Evolutionary conservation across 495 filamentous ascomycete genomes (phyloP).

Genomic region (Penicillium daleae): DNA sequence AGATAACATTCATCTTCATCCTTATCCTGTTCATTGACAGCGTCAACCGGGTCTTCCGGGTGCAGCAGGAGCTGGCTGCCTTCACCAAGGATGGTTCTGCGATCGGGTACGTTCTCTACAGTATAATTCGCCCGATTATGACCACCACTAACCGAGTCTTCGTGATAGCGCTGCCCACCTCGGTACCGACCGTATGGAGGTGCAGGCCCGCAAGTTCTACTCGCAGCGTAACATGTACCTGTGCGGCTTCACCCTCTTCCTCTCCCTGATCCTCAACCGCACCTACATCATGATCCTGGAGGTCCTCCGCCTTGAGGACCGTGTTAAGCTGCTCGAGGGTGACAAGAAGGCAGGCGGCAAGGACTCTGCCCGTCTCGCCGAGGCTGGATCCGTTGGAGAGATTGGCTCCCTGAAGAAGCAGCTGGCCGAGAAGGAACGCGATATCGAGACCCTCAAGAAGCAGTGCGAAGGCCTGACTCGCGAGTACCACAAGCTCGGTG

Average conservation of each 20-base stretch:
- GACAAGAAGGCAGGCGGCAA: slow-evolving; percentile 75
- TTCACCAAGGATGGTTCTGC: slow-evolving; percentile 54
- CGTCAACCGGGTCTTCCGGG: slow-evolving; percentile 97
- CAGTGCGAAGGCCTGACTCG: slow-evolving; percentile 73
- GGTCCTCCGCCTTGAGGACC: slow-evolving; percentile 88
- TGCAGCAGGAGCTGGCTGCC: slow-evolving; percentile 81
- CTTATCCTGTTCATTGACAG: slow-evolving; percentile 97
- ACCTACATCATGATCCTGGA: slow-evolving; percentile 98
- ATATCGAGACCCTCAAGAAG: slow-evolving; percentile 83
- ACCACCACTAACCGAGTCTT: slow-evolving; percentile 29
- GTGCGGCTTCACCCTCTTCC: slow-evolving; percentile 98
- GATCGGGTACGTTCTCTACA: slow-evolving; percentile 41
- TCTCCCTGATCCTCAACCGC: slow-evolving; percentile 97
- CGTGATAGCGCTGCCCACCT: slow-evolving; percentile 65
- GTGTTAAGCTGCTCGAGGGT: slow-evolving; percentile 82
- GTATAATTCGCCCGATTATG: neutral
- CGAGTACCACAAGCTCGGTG: slow-evolving; percentile 81
- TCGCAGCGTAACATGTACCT: slow-evolving; percentile 99
- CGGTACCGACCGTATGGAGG: slow-evolving; percentile 92
- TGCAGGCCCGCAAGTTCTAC: slow-evolving; percentile 99
- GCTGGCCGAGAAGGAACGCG: slow-evolving; percentile 69
- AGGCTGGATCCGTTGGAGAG: slow-evolving; percentile 74
- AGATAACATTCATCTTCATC: slow-evolving; percentile 99
- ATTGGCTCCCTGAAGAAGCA: slow-evolving; percentile 72
- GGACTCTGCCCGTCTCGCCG: slow-evolving; percentile 61